A percentile compares a stretch with the other conserved stretches of the same genome.
Conservation (phyloP, 169 alveolate species). For the Eimeria tenella region DNA sequence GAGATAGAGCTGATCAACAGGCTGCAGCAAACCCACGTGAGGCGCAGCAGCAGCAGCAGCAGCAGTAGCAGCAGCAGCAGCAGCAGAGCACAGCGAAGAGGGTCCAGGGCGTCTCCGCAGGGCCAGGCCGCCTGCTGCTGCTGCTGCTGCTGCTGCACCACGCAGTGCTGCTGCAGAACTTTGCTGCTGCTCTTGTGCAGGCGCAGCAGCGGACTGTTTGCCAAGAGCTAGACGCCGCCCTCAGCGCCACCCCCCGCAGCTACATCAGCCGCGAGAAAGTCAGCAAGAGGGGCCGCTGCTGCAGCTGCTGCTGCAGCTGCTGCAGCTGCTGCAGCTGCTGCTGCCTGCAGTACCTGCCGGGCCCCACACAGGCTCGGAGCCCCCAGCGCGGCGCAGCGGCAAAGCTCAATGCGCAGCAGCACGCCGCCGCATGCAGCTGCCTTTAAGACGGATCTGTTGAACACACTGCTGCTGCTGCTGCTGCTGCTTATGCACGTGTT, state of each 20-base stretch:
- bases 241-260: constrained; percentile 31
- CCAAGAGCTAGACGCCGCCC: constrained; percentile 49
- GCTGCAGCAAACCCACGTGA: constrained; percentile 80
- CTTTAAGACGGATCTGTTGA: no score
- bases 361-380: no score
- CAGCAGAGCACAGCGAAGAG: not conserved
- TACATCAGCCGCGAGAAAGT: constrained; percentile 24
- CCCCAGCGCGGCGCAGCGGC: no score
- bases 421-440: no score
- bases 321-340: not conserved
- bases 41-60: not conserved
- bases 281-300: not conserved
- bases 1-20: constrained; percentile 82
- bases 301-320: not conserved
- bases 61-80: not conserved
- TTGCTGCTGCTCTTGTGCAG: not conserved
- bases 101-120: not conserved
- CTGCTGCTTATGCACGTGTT: no score
- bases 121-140: not conserved
- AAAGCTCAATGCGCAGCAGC: no score
- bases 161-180: not conserved
- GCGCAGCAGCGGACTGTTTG: constrained; percentile 59
- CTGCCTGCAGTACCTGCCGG: not conserved
- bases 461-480: no score
- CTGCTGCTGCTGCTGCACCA: not conserved